Conservation (phyloP, 148 eudicot genomes). For the Heliamphora exappendiculata region DNA sequence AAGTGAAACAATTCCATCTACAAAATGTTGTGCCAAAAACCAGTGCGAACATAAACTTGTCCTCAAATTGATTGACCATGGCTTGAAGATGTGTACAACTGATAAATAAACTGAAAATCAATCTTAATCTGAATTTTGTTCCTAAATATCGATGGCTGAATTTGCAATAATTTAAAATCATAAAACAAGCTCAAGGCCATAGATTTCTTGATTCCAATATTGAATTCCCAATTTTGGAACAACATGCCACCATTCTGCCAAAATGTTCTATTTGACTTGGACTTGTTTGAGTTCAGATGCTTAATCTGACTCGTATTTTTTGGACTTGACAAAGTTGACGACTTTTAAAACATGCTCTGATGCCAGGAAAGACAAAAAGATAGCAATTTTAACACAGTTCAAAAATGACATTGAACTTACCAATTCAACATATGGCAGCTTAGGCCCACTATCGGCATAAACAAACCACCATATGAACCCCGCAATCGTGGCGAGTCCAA, state of each 20-base stretch:
- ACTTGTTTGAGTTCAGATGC: neutral
- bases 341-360: constrained; percentile 1
- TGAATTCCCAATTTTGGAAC: neutral
- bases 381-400: neutral
- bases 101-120: neutral
- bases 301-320: neutral
- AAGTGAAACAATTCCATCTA: neutral
- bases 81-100: neutral
- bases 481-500: constrained; percentile 95
- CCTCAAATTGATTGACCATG: neutral
- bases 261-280: neutral
- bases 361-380: neutral
- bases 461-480: constrained; percentile 99
- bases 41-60: neutral
- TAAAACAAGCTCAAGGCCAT: neutral
- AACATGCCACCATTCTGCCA: neutral
- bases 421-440: constrained; percentile 79
- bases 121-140: neutral
- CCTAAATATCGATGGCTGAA: neutral
- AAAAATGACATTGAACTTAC: constrained; percentile 32
- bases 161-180: neutral
- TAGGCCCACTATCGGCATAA: constrained; percentile 81
- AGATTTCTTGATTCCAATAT: neutral
- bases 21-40: neutral
- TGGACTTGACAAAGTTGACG: neutral